A percentile compares a stretch with the other conserved stretches of the same genome.
Evolutionary conservation across 768 basidiomycete species (phyloP).

Genomic region (Porpolomopsis calyptriformis): DNA sequence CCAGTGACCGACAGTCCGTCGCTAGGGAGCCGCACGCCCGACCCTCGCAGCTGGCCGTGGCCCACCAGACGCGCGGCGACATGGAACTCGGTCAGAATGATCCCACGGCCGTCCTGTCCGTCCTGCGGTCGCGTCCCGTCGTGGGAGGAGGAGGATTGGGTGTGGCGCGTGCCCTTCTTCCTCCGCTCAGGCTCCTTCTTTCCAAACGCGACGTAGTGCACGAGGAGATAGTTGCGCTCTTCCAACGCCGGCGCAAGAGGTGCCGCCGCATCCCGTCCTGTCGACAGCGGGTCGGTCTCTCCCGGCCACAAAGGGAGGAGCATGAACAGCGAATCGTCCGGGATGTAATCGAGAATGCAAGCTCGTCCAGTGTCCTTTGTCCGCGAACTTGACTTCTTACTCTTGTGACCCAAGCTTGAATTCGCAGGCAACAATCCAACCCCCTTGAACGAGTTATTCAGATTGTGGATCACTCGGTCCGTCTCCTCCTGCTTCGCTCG

Average conservation of each 20-base stretch:
- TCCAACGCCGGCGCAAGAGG: constrained; percentile 30
- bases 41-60: constrained; percentile 60
- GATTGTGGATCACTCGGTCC: constrained; percentile 54
- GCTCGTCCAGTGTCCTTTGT: constrained; percentile 10
- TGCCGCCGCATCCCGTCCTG: constrained; percentile 9
- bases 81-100: constrained; percentile 56
- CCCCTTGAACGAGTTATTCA: constrained; percentile 69
- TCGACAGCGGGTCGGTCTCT: constrained; percentile 45
- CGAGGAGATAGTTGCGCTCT: constrained; percentile 60
- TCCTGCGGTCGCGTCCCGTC: constrained; percentile 13
- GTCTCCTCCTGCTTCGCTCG: constrained; percentile 59
- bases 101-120: constrained; percentile 35
- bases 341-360: constrained; percentile 47
- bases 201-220: constrained; percentile 51
- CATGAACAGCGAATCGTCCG: constrained; percentile 68
- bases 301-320: constrained; percentile 77
- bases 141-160: constrained; percentile 11
- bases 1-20: constrained; percentile 61
- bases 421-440: constrained; percentile 64
- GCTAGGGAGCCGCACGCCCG: constrained; percentile 64
- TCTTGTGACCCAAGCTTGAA: constrained; percentile 20
- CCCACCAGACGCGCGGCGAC: constrained; percentile 66
- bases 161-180: constrained; percentile 15
- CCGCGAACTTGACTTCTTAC: constrained; percentile 11
- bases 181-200: not conserved